Evolutionary conservation across 108 stramenopile species (phyloP).

Genomic region (Bacterosira constricta): DNA sequence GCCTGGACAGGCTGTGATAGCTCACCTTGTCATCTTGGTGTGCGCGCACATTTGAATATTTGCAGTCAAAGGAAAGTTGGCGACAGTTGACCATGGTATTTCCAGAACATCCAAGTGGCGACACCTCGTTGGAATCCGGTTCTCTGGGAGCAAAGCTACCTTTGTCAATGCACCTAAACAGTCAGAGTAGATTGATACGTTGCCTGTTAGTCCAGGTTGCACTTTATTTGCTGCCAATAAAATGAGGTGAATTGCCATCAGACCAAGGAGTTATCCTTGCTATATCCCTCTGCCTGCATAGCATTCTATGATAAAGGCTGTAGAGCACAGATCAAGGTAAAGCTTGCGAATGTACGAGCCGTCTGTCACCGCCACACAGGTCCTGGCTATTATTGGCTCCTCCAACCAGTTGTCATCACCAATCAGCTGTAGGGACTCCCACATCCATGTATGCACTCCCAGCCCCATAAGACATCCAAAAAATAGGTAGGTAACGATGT

Average conservation of each 20-base stretch:
- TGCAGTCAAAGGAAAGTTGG: too few species aligned
- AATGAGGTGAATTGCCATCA: background rate
- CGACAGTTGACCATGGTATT: background rate
- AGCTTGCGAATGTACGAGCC: background rate
- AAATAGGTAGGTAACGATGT: background rate
- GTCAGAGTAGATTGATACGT: too few species aligned
- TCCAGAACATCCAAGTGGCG: conserved; percentile 10
- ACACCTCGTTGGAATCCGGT: too few species aligned
- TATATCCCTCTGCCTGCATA: background rate
- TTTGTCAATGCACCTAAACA: too few species aligned
- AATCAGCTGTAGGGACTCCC: background rate
- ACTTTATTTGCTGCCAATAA: background rate
- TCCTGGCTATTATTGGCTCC: too few species aligned
- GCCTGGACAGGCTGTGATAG: background rate
- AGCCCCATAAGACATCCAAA: background rate
- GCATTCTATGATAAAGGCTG: conserved; percentile 11
- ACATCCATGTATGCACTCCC: conserved; percentile 3
- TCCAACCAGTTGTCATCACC: too few species aligned
- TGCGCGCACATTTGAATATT: background rate
- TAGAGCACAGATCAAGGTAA: background rate
- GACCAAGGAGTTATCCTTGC: background rate
- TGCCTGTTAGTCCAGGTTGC: too few species aligned
- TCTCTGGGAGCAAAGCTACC: too few species aligned
- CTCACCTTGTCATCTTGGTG: conserved; percentile 1
- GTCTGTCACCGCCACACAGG: too few species aligned